Base-by-base conservation (phyloP, 225 moss, liverwort and hornwort species). In the Bryum argenteum region DNA sequence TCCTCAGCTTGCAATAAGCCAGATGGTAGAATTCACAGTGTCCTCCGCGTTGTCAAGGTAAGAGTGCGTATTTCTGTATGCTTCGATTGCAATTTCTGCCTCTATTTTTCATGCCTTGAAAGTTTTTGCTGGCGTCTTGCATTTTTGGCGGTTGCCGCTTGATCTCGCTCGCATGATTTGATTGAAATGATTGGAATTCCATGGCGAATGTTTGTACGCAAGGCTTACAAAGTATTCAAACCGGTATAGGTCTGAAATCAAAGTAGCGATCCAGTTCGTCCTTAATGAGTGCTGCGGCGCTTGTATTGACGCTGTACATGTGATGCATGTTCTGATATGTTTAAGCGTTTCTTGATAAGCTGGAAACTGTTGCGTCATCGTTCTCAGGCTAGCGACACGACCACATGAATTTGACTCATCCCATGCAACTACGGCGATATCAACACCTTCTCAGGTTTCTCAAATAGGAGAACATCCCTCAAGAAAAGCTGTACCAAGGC, bases 1-100 rank as follows among this genome's bases (percentile, higher is more conserved):
- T 45, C 45, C 75, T 51, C 82, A 75, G 12, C 78, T 75, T 56
- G 65, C 38, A 63, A 77, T 57, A 59, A 77, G 23, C 71, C 78
- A 78, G 67, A 65, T 67, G 7, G 8, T 65, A 63, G 63, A 21
- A 41, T 82, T 71, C 14, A 45, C 45, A 13, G 45, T 45, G 45
- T 45, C 45, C 45, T 14, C 45, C 11, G 14, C 14, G 45, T 45
- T 45, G 45, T 14, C 45, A 14, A 45, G 45, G 45, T 45, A 45
- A 45, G 45, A 48, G 26, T n/a, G 42, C 47, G 64, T 53, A 63
- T 52, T 54, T 58, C 18, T 28, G 47, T 44, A 47, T 38, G 1
- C 17, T 72, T 12, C 26, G 61, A 67, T 54, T 24, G 50, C 58
- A 58, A 51, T 8, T 6, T 40, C 26, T 23, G 65, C 66, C 47